Evolutionary conservation across 495 filamentous ascomycete genomes (phyloP).

Genomic region (Penicillium ucsense): DNA sequence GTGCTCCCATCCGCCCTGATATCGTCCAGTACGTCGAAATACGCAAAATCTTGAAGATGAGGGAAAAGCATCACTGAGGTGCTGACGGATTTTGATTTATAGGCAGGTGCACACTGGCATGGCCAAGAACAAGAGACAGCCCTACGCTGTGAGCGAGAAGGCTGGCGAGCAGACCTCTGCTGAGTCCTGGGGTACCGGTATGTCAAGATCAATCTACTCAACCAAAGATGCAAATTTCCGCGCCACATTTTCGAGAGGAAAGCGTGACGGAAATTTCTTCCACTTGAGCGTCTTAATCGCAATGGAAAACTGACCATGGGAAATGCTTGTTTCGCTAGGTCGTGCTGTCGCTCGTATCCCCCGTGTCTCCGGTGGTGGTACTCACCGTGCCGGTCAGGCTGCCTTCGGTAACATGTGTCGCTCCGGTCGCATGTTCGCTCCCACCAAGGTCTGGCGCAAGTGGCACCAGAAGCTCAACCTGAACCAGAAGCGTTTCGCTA

Average conservation of each 20-base stretch:
- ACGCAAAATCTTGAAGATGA: slow-evolving; percentile 6
- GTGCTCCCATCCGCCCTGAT: slow-evolving; percentile 91
- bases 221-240: slow-evolving; percentile 5
- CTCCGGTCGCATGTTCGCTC: slow-evolving; percentile 99
- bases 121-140: slow-evolving; percentile 99
- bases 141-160: slow-evolving; percentile 99
- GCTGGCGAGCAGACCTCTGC: slow-evolving; percentile 99
- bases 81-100: slow-evolving; percentile 29
- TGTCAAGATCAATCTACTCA: slow-evolving; percentile 34
- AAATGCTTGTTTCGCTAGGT: slow-evolving; percentile 42
- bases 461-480: slow-evolving; percentile 99
- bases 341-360: slow-evolving; percentile 99
- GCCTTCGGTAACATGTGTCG: slow-evolving; percentile 99
- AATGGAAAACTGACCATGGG: no score
- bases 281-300: no score
- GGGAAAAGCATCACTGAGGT: slow-evolving; percentile 11
- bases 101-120: slow-evolving; percentile 92
- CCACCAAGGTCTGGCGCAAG: slow-evolving; percentile 99
- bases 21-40: slow-evolving; percentile 73
- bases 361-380: slow-evolving; percentile 99
- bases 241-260: no score
- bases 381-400: slow-evolving; percentile 98
- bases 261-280: no score
- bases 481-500: slow-evolving; percentile 95
- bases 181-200: slow-evolving; percentile 99